Evolutionary conservation across 208 protist species (phyloP).

Genomic region (Strigomonas culicis): DNA sequence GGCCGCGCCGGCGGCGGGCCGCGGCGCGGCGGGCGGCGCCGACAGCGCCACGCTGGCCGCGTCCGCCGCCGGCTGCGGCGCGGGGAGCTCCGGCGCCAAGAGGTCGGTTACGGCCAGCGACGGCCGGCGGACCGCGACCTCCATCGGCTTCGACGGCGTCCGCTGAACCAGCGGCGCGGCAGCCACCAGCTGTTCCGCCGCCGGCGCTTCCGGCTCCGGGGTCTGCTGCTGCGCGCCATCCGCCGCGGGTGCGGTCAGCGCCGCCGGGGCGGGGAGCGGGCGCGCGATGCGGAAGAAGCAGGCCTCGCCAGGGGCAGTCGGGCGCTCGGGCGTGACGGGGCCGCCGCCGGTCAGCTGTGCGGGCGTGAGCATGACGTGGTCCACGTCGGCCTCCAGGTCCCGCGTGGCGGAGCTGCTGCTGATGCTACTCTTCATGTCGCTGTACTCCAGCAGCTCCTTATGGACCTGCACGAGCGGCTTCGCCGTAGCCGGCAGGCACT

Average conservation of each 20-base stretch:
- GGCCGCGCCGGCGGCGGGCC: no score
- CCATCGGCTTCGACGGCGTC: constrained; percentile 2
- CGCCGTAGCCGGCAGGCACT: no score
- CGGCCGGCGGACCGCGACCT: background rate
- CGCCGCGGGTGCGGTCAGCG: background rate
- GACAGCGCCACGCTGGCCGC: background rate
- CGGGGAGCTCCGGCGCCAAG: background rate
- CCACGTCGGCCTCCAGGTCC: no score
- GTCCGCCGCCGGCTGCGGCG: background rate
- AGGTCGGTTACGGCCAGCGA: no score
- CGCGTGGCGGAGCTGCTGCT: no score
- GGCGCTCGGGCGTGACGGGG: constrained; percentile 6
- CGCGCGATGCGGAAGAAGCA: background rate
- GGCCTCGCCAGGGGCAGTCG: background rate
- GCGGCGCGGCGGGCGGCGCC: no score
- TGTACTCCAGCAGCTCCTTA: no score
- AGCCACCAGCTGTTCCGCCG: background rate
- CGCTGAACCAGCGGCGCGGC: constrained; percentile 1
- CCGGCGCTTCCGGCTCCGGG: background rate
- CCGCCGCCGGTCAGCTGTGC: background rate
- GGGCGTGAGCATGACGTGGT: no score
- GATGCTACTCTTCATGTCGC: no score
- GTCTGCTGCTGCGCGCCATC: no score
- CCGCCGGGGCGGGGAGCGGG: background rate
- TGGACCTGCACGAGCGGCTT: no score